Conservation (phyloP, 768 basidiomycete genomes). For the Neoboletus magnificus region DNA sequence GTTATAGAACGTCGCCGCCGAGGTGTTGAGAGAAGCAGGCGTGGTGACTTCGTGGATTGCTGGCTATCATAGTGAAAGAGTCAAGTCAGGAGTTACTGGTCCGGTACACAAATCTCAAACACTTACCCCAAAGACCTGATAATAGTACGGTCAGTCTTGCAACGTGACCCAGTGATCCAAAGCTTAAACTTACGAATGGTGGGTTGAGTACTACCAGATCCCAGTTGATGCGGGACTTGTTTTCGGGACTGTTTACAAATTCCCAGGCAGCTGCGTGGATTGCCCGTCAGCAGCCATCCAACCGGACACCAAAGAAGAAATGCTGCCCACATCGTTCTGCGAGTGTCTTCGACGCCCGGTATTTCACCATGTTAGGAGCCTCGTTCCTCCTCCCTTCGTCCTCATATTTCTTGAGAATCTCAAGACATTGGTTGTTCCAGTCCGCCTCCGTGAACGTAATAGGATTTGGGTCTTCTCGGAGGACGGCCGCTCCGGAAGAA, state of each 20-base stretch:
- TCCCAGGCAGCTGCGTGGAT: constrained; percentile 45
- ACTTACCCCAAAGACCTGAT: constrained; percentile 31
- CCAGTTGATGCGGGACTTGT: constrained; percentile 34
- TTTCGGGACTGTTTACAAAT: constrained; percentile 30
- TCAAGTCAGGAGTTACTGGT: neutral
- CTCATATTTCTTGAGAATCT: constrained; percentile 42
- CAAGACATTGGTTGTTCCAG: constrained; percentile 53
- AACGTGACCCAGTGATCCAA: neutral
- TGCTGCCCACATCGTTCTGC: constrained; percentile 51
- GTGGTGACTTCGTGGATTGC: constrained; percentile 39
- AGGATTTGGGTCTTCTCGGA: constrained; percentile 25
- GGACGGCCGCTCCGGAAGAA: constrained; percentile 54
- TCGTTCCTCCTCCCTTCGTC: constrained; percentile 43
- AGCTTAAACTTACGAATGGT: constrained; percentile 29
- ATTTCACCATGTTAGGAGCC: constrained; percentile 39
- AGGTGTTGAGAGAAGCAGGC: constrained; percentile 38
- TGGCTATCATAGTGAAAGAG: constrained; percentile 29
- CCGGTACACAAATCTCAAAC: neutral
- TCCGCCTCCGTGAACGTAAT: constrained; percentile 45
- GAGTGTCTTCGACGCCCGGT: constrained; percentile 60
- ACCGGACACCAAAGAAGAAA: neutral
- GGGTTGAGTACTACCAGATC: constrained; percentile 42
- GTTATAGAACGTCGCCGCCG: constrained; percentile 35
- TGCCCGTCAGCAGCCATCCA: neutral
- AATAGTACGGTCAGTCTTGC: neutral